phyloP scores from a whole-genome alignment of 768 basidiomycete species.

The Naganishia antarctica region DNA sequence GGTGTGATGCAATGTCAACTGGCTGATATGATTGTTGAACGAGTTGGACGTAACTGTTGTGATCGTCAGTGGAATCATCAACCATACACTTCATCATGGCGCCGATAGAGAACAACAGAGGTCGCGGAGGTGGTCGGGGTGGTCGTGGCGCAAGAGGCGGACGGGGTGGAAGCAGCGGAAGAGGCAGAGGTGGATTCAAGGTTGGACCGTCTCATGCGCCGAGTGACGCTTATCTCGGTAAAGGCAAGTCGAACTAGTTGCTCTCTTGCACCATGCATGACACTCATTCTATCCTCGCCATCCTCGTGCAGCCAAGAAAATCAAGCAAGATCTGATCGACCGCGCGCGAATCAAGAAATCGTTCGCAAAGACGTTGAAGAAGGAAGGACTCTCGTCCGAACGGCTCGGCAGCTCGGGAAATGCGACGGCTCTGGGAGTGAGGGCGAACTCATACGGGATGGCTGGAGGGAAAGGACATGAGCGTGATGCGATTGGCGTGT shows the following conservation, averaged over 20 bases:
- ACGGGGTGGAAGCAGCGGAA: not conserved
- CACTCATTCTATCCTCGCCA: too few relatives aligned
- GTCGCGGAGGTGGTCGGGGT: constrained; percentile 6
- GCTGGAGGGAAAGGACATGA: constrained; percentile 19
- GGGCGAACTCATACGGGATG: constrained; percentile 18
- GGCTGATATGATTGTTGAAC: not conserved
- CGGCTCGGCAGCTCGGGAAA: constrained; percentile 58
- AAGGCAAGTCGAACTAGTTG: constrained; percentile 44
- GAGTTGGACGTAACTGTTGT: too few relatives aligned
- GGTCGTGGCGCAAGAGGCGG: constrained; percentile 12
- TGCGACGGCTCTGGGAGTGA: constrained; percentile 11
- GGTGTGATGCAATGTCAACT: not conserved
- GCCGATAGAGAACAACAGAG: not conserved
- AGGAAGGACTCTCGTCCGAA: constrained; percentile 67
- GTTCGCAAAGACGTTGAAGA: constrained; percentile 70
- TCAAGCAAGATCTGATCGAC: constrained; percentile 46
- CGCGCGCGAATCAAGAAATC: constrained; percentile 46
- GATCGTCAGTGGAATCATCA: not conserved
- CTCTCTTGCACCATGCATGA: not conserved
- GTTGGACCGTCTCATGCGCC: constrained; percentile 47
- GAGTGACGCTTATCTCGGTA: constrained; percentile 49
- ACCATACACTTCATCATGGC: not conserved
- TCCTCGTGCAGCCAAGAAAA: constrained; percentile 49
- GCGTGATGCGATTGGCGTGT: constrained; percentile 27
- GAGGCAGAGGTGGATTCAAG: constrained; percentile 42